phyloP scores from a whole-genome alignment of 2,329 filamentous ascomycete genomes.

The Lachnellula occidentalis region DNA sequence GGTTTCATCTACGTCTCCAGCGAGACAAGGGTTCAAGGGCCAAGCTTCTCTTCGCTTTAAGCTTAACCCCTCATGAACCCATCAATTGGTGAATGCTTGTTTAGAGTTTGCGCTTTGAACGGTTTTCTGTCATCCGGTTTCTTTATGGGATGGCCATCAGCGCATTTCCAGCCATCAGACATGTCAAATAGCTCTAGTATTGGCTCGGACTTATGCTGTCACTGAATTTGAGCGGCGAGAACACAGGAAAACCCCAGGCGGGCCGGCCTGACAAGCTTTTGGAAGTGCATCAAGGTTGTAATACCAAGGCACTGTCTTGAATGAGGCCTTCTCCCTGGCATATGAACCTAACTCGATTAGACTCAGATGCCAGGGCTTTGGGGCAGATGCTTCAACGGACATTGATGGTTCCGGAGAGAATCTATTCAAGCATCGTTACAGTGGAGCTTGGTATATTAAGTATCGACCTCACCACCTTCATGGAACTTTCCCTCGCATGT shows the following conservation, averaged over 20 bases:
- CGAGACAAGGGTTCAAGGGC: constrained; percentile 15
- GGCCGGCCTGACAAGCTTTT: constrained; percentile 1
- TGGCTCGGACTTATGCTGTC: constrained; percentile 16
- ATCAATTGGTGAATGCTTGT: constrained; percentile 17
- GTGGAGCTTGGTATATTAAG: constrained; percentile 18
- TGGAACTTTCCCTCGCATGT: constrained; percentile 12
- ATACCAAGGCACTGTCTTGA: constrained; percentile 4
- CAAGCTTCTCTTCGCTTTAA: constrained; percentile 12
- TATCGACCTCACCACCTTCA: constrained; percentile 5
- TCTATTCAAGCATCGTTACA: constrained; percentile 6
- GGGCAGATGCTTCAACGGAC: constrained; percentile 19
- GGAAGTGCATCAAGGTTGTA: constrained; percentile 19
- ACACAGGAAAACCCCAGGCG: not conserved
- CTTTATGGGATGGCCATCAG: constrained; percentile 12
- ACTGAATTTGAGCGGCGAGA: not conserved
- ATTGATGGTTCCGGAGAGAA: constrained; percentile 21
- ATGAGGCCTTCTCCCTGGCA: constrained; percentile 3
- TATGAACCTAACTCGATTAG: constrained; percentile 20
- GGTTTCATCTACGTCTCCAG: constrained; percentile 25
- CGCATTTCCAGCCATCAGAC: constrained; percentile 19
- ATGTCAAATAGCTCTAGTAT: constrained; percentile 11
- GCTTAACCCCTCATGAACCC: constrained; percentile 9
- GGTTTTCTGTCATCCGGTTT: constrained; percentile 17
- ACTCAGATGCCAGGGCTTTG: constrained; percentile 10
- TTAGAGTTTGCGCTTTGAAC: constrained; percentile 17